A percentile compares a stretch with the other conserved stretches of the same genome.
Conservation (phyloP, 83 land plant species). For the Picea engelmannii region DNA sequence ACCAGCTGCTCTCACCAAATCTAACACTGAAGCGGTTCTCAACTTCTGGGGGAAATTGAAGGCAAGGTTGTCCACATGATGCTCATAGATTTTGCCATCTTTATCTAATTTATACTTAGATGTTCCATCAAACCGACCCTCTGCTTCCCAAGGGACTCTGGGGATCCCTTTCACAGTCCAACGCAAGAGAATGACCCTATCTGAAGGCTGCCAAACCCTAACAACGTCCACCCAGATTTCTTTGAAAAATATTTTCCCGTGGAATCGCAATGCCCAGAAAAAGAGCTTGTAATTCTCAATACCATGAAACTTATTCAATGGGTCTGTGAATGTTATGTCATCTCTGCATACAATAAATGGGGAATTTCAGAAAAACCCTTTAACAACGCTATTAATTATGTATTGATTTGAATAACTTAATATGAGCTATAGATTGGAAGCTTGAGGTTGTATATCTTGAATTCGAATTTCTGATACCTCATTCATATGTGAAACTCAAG, state of each 20-base stretch:
- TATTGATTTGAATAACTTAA: too few relatives aligned
- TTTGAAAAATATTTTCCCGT: slow-evolving; percentile 49
- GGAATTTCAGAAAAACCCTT: too few relatives aligned
- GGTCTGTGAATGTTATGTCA: slow-evolving; percentile 64
- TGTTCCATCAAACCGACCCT: slow-evolving; percentile 63
- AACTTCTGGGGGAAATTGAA: slow-evolving; percentile 54
- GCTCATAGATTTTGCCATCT: slow-evolving; percentile 75
- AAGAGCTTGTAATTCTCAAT: slow-evolving; percentile 65
- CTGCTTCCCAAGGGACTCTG: slow-evolving; percentile 74
- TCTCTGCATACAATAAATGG: slow-evolving; percentile 36
- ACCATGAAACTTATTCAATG: slow-evolving; percentile 67
- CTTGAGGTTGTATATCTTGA: too few relatives aligned
- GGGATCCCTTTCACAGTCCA: slow-evolving; percentile 66
- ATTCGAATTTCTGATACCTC: too few relatives aligned
- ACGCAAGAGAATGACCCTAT: slow-evolving; percentile 49
- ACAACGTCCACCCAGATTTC: slow-evolving; percentile 48
- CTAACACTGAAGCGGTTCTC: slow-evolving; percentile 48
- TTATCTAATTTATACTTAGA: slow-evolving; percentile 68
- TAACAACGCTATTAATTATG: too few relatives aligned
- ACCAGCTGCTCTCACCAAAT: slow-evolving; percentile 43
- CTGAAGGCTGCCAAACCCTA: slow-evolving; percentile 71
- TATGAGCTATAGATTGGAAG: too few relatives aligned
- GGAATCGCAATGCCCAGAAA: slow-evolving; percentile 74
- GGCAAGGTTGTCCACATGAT: slow-evolving; percentile 66
- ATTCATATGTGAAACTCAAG: too few relatives aligned